Evolutionary conservation across 129 eudicot species (phyloP), one percentile per base, ranked within the genome.

Genomic region (Saussurea involucrata): DNA sequence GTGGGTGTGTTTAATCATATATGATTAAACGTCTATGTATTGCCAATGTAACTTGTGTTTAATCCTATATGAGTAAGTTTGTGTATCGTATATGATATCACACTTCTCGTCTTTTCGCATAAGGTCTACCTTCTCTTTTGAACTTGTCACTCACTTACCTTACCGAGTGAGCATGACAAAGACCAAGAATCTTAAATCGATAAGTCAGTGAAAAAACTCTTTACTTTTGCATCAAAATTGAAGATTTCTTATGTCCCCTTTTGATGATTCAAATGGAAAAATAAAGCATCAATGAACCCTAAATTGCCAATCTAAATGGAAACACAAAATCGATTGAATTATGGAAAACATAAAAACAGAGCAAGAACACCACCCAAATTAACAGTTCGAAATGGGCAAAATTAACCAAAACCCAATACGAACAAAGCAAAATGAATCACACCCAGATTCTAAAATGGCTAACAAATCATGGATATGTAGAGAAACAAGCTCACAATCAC

Each of bases 391-490:
- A 49, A 46, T 31, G 46, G 37, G 60, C 31, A 72, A 18, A 72
- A 66, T 15, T 6, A 42, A 64, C 49, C 40, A 65, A 53, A 65
- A 27, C 9, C 29, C 10, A 22, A 33, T 27, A 27, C 32, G 3
- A 46, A 77, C 24, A 31, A 53, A 76, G 34, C 67, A 28, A 40
- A 66, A 29, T 20, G 64, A 76, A 44, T 28, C 68, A 66, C 3
- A 64, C 31, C 83, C 79, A 66, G 74, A 73, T 46, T 28, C 53
- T 66, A 53, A 49, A 80, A 65, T 66, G 69, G 57, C 9, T 12
- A 34, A 24, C 33, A 27, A 79, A 63, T 28, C 10, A 42, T 20
- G 3, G 11, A 42, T 68, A 18, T 32, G 58, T n/a, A 44, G 15
- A 31, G 25, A 11, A 73, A 73, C 53, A 73, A 10, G 7, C 61